Percentiles rank a stretch among this genome's conserved stretches.
Evolutionary conservation across 495 filamentous ascomycete genomes (phyloP).

Genomic region (Aspergillus carlsbadensis): DNA sequence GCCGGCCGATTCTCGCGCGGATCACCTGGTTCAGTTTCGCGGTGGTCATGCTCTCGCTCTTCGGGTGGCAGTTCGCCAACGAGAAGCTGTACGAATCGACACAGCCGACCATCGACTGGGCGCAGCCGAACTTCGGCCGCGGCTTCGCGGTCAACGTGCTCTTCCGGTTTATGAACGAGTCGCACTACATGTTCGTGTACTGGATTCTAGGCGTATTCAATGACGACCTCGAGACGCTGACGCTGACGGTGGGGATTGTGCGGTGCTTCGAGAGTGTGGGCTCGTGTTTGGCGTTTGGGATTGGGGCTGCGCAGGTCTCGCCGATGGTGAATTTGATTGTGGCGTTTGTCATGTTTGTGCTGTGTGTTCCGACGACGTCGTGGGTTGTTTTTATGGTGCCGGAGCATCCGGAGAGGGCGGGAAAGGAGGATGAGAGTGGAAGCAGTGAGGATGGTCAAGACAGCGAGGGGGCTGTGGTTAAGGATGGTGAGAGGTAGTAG

Average conservation of each 20-base stretch:
- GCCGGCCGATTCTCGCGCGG: slow-evolving; percentile 3
- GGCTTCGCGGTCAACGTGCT: slow-evolving; percentile 11
- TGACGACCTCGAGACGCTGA: slow-evolving; percentile 10
- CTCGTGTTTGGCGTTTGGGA: slow-evolving; percentile 10
- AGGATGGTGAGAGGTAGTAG: too few species aligned
- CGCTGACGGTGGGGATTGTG: slow-evolving; percentile 13
- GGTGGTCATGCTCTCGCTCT: slow-evolving; percentile 1
- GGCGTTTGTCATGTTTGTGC: slow-evolving; percentile 10
- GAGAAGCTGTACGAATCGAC: slow-evolving; percentile 8
- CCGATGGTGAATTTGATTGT: slow-evolving; percentile 11
- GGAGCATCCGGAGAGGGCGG: not conserved
- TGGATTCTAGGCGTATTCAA: slow-evolving; percentile 11
- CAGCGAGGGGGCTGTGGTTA: too few species aligned
- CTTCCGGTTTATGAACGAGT: slow-evolving; percentile 13
- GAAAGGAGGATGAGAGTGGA: not conserved
- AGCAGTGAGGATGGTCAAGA: too few species aligned
- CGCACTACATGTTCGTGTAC: slow-evolving; percentile 13
- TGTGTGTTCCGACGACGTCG: slow-evolving; percentile 9
- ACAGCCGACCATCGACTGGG: slow-evolving; percentile 12
- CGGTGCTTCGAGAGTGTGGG: slow-evolving; percentile 12
- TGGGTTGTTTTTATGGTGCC: slow-evolving; percentile 15
- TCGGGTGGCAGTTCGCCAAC: slow-evolving; percentile 10
- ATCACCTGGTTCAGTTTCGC: slow-evolving; percentile 12
- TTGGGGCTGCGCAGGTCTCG: slow-evolving; percentile 10
- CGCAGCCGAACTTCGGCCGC: slow-evolving; percentile 3